Percentiles rank a stretch among this genome's conserved stretches.
These are phyloP conservation scores for Pleurotus sapidus DNA, from an alignment of 768 basidiomycete genomes.

Conservation along the genomic window DNA sequence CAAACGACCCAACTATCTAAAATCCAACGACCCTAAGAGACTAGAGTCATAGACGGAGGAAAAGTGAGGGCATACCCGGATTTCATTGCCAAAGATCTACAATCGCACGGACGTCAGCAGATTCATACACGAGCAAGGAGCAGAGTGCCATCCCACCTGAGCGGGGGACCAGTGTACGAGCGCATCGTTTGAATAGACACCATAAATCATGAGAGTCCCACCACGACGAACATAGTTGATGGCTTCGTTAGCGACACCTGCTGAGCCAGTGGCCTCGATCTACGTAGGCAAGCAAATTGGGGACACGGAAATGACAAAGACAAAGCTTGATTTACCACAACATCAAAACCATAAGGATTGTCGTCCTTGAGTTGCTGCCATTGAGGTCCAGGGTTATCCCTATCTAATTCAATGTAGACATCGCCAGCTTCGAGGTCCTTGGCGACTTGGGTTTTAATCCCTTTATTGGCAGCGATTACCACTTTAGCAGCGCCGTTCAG, in stretches of 20 bases:
- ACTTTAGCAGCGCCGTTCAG: slow-evolving; percentile 69
- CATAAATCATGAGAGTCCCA: slow-evolving; percentile 70
- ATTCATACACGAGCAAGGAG: background rate
- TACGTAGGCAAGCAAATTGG: slow-evolving; percentile 16
- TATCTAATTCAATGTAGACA: slow-evolving; percentile 74
- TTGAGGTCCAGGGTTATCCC: slow-evolving; percentile 58
- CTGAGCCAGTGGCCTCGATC: slow-evolving; percentile 71
- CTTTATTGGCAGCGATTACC: slow-evolving; percentile 73
- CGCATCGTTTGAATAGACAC: slow-evolving; percentile 72
- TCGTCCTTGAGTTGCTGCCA: slow-evolving; percentile 67
- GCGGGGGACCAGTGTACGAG: slow-evolving; percentile 67
- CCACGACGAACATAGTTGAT: slow-evolving; percentile 76
- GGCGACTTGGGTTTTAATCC: slow-evolving; percentile 76
- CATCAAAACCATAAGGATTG: slow-evolving; percentile 59
- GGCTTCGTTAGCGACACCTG: slow-evolving; percentile 65
- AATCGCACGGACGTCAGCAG: background rate
- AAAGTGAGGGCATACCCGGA: slow-evolving; percentile 6
- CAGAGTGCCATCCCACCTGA: slow-evolving; percentile 46
- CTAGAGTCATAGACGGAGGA: background rate
- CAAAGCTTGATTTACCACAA: background rate
- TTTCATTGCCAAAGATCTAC: slow-evolving; percentile 12
- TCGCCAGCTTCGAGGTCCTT: slow-evolving; percentile 66
- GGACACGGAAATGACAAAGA: background rate
- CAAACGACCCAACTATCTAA: slow-evolving; percentile 89
- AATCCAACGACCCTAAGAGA: slow-evolving; percentile 8